Evolutionary conservation across 2,329 filamentous ascomycete genomes (phyloP).

Genomic region (Trichoderma guizhouense): DNA sequence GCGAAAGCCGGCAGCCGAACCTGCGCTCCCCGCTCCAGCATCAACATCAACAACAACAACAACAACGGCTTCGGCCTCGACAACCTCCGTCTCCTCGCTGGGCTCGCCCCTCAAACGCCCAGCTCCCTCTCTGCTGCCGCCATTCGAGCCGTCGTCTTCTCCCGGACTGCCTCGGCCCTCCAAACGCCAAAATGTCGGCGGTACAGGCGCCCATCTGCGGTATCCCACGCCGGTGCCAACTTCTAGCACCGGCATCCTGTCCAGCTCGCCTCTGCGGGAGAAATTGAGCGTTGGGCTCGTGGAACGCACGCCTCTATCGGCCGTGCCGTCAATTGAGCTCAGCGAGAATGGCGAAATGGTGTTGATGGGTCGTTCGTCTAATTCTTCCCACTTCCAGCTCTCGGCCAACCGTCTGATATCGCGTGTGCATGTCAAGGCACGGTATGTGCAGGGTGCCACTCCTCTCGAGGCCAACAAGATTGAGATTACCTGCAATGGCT

Average conservation of each 20-base stretch:
- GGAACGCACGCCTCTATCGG: constrained; percentile 77
- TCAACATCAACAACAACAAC: not conserved
- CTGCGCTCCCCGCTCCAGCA: constrained; percentile 32
- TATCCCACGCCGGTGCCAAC: constrained; percentile 95
- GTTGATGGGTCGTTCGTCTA: constrained; percentile 88
- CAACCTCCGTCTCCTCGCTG: constrained; percentile 25
- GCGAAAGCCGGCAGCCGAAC: constrained; percentile 31
- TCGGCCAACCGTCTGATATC: constrained; percentile 91
- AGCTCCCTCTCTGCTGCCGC: constrained; percentile 67
- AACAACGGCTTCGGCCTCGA: not conserved
- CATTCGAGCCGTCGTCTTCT: constrained; percentile 80
- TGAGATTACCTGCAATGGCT: constrained; percentile 87
- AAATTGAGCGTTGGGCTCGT: constrained; percentile 58
- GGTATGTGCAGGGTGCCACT: constrained; percentile 68
- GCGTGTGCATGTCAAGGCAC: constrained; percentile 85
- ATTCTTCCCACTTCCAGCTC: constrained; percentile 92
- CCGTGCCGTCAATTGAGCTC: constrained; percentile 79
- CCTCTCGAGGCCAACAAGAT: constrained; percentile 72
- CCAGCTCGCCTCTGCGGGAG: constrained; percentile 71
- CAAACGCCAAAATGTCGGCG: constrained; percentile 61
- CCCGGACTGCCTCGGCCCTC: constrained; percentile 64
- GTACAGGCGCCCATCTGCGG: constrained; percentile 52
- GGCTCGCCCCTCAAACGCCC: constrained; percentile 53
- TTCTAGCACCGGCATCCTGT: constrained; percentile 86
- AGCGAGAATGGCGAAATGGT: constrained; percentile 76